Base-by-base conservation (phyloP, 228 moss, liverwort and hornwort genomes). In the Sphagnum magellanicum region DNA sequence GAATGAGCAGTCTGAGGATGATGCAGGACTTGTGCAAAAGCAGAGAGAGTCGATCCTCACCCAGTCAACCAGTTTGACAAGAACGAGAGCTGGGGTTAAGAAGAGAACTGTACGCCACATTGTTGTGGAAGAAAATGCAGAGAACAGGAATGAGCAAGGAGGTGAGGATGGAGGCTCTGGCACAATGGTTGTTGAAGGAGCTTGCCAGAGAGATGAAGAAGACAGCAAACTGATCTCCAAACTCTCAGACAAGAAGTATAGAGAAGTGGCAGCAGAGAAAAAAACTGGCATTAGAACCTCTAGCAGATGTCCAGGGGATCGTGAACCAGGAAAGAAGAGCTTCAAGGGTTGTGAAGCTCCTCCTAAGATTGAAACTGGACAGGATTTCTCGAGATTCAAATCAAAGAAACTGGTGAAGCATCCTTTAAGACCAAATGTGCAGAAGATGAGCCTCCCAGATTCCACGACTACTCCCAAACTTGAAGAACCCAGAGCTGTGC, bases 401-500 rank as follows among this genome's bases (percentile, higher is more conserved):
- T 64, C 79, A 68, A 81, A 81, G 46, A 74, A 72, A 74, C 74
- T 74, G 65, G 70, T 76, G 70, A 81, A 81, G 6, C 72, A 81
- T 14, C 81, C 81, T 4, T 51, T 81, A 60, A 85, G 81, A 70
- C 53, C 84, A 61, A 79, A 61, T 70, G 76, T 68, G 8, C 63
- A 76, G 64, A 78, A 72, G 61, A 63, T 72, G 53, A 76, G 64
- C 74, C 53, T 72, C 60, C 79, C 81, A 14, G 81, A 74, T 64
- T 74, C 72, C 70, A 91, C 94, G 47, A 88, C 88, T 64, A 94
- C 91, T 66, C 91, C 94, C 5, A 86, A 91, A 60, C 77, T 94
- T 58, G 94, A 91, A 70, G 94, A 94, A 66, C 94, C 91, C 15
- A 81, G 94, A 71, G 81, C 90, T 63, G 90, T 94, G 70, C 88